Percentiles rank a stretch among this genome's conserved stretches.
Evolutionary conservation across 2,329 filamentous ascomycete genomes (phyloP).

Genomic region (Ustilaginoidea virens): DNA sequence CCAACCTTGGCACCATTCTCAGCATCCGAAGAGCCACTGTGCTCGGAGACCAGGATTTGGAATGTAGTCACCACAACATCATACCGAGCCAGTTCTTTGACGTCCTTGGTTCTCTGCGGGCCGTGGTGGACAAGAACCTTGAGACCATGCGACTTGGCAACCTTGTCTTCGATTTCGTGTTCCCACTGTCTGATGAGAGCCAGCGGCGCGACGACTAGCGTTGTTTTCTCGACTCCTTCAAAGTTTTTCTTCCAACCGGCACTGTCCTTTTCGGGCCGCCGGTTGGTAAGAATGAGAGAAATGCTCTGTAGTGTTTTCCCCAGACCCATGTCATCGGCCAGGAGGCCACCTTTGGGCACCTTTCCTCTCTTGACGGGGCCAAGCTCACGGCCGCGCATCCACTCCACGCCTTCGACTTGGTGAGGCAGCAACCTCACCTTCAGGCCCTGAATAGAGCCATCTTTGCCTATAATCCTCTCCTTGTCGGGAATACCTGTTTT

Average conservation of each 20-base stretch:
- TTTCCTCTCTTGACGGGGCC: conserved; percentile 68
- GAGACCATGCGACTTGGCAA: conserved; percentile 52
- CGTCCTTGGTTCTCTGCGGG: conserved; percentile 64
- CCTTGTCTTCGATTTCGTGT: conserved; percentile 72
- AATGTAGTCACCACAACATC: conserved; percentile 97
- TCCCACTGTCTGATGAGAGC: conserved; percentile 98
- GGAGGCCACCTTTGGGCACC: conserved; percentile 80
- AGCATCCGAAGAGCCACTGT: conserved; percentile 50
- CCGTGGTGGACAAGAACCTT: conserved; percentile 87
- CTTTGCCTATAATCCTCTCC: conserved; percentile 19
- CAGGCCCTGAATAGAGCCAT: conserved; percentile 55
- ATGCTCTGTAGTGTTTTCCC: conserved; percentile 95
- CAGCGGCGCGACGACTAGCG: conserved; percentile 81
- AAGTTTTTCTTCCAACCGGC: conserved; percentile 53
- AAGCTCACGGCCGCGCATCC: conserved; percentile 89
- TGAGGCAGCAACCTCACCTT: conserved; percentile 82
- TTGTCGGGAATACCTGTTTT: conserved; percentile 9
- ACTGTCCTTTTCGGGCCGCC: conserved; percentile 44
- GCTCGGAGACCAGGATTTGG: conserved; percentile 85
- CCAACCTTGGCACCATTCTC: conserved; percentile 54
- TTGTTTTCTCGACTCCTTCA: conserved; percentile 56
- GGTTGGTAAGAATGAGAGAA: conserved; percentile 71
- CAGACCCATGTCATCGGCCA: conserved; percentile 94
- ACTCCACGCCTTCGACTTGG: conserved; percentile 83
- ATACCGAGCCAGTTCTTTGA: conserved; percentile 62